phyloP scores from a whole-genome alignment of 148 eudicot species.

The Camellia japonica region DNA sequence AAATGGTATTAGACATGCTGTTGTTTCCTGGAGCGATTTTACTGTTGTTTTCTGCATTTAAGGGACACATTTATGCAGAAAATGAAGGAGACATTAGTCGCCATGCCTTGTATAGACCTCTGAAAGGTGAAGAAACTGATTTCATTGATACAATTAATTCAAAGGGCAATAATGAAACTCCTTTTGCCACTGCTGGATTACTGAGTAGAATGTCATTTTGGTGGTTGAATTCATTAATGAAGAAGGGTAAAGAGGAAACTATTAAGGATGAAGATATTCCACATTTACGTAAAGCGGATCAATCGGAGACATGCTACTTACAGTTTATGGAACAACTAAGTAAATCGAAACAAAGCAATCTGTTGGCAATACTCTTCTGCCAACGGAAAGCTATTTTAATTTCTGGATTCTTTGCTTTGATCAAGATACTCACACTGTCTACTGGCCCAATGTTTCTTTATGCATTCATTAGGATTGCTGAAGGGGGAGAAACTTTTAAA shows the following conservation, averaged over 20 bases:
- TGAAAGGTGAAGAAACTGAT: constrained; percentile 28
- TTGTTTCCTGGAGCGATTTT: constrained; percentile 59
- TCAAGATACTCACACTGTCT: constrained; percentile 45
- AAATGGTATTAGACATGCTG: constrained; percentile 43
- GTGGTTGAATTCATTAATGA: constrained; percentile 81
- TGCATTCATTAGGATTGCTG: constrained; percentile 58
- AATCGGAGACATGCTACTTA: constrained; percentile 58
- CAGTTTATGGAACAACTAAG: constrained; percentile 37
- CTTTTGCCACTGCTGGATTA: constrained; percentile 48
- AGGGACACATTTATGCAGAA: constrained; percentile 37
- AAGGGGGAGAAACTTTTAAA: constrained; percentile 44
- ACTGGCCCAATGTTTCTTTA: constrained; percentile 57
- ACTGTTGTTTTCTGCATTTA: constrained; percentile 51
- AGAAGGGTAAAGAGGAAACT: constrained; percentile 53
- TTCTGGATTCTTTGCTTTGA: constrained; percentile 57
- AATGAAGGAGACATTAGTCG: constrained; percentile 24
- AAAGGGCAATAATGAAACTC: constrained; percentile 26
- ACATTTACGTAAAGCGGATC: constrained; percentile 41
- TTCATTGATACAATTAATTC: constrained; percentile 25
- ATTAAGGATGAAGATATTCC: constrained; percentile 67
- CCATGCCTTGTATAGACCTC: constrained; percentile 43
- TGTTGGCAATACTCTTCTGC: constrained; percentile 52
- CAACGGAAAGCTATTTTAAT: constrained; percentile 45
- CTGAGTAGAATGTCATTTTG: constrained; percentile 61
- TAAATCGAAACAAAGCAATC: constrained; percentile 33